Conservation (phyloP, 2,329 filamentous ascomycete genomes). For the Xylariaceae sp. region DNA sequence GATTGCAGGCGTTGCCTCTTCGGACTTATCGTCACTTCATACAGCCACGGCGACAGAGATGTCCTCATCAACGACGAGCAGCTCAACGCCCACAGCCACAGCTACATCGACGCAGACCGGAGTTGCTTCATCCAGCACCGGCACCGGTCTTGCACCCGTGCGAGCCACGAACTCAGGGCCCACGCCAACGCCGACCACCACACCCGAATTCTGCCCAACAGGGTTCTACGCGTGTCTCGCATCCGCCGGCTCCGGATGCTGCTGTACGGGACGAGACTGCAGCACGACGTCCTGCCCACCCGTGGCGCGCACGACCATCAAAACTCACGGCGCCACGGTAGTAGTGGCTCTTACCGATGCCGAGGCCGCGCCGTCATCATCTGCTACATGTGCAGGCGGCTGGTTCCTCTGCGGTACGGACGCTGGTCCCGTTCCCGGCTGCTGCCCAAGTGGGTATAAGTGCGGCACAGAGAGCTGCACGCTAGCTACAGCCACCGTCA, state of each 20-base stretch:
- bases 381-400: slow-evolving; percentile 61
- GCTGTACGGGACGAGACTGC: slow-evolving; percentile 81
- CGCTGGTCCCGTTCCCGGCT: slow-evolving; percentile 64
- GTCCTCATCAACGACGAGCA: neutral
- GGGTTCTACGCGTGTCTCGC: slow-evolving; percentile 91
- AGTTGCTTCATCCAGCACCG: slow-evolving; percentile 27
- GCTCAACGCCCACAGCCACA: slow-evolving; percentile 2
- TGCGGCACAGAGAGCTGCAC: slow-evolving; percentile 72
- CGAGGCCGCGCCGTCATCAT: slow-evolving; percentile 30
- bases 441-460: slow-evolving; percentile 72
- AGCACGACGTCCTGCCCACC: slow-evolving; percentile 72
- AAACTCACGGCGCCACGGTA: slow-evolving; percentile 65
- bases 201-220: slow-evolving; percentile 62
- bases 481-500: slow-evolving; percentile 46
- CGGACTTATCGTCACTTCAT: slow-evolving; percentile 32
- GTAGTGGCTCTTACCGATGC: slow-evolving; percentile 54
- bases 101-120: slow-evolving; percentile 8
- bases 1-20: slow-evolving; percentile 33
- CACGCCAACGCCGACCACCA: slow-evolving; percentile 28
- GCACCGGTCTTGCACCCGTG: slow-evolving; percentile 35
- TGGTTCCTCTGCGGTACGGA: slow-evolving; percentile 67
- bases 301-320: slow-evolving; percentile 51
- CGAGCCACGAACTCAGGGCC: slow-evolving; percentile 32
- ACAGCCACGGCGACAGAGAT: slow-evolving; percentile 19
- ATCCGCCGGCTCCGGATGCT: slow-evolving; percentile 77